Percentiles rank a stretch among this genome's conserved stretches.
Evolutionary conservation across 2,329 filamentous ascomycete species (phyloP).

Genomic region (Phaeophleospora eucalypticola): DNA sequence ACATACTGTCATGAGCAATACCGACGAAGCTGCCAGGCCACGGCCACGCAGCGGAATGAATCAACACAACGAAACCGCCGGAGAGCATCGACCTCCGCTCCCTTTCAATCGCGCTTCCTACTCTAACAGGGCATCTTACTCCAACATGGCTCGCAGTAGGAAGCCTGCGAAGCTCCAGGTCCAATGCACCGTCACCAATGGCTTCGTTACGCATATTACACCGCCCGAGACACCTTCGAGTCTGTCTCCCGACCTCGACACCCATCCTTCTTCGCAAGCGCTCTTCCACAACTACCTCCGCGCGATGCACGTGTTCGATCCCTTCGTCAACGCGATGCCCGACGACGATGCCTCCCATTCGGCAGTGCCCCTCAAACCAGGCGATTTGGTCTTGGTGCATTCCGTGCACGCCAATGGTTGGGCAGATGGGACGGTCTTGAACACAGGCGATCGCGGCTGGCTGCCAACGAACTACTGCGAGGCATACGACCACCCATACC

Average conservation of each 20-base stretch:
- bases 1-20: constrained; percentile 2
- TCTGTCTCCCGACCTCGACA: constrained; percentile 10
- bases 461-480: constrained; percentile 98
- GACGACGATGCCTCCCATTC: constrained; percentile 59
- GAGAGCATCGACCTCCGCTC: constrained; percentile 7
- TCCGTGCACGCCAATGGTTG: constrained; percentile 97
- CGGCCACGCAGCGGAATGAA: constrained; percentile 9
- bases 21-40: constrained; percentile 2
- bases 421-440: constrained; percentile 89
- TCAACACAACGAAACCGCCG: constrained; percentile 4
- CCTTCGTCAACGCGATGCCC: constrained; percentile 59
- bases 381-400: constrained; percentile 89
- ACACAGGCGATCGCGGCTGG: constrained; percentile 86
- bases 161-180: constrained; percentile 6
- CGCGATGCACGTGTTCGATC: constrained; percentile 89
- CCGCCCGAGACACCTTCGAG: constrained; percentile 19
- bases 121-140: background rate
- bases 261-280: constrained; percentile 39
- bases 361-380: constrained; percentile 81
- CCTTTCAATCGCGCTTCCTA: constrained; percentile 4
- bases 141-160: constrained; percentile 2
- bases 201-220: constrained; percentile 21
- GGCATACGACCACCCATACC: constrained; percentile 82
- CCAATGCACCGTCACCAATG: constrained; percentile 14
- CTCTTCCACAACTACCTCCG: constrained; percentile 92